phyloP scores from a whole-genome alignment of 148 eudicot species.

The Cornus controversa region DNA sequence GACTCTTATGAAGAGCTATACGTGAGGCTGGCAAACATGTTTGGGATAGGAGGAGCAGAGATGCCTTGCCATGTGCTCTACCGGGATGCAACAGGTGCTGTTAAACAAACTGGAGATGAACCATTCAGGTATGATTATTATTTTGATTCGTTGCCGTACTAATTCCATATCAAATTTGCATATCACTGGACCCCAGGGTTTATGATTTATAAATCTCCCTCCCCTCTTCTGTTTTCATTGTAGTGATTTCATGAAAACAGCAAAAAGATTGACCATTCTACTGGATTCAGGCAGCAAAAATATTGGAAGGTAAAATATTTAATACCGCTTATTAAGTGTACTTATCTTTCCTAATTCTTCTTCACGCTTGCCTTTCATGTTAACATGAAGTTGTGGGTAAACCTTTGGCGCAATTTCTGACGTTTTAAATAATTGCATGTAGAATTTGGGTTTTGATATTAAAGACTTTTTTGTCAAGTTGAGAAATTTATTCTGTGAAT shows the following conservation, averaged over 20 bases:
- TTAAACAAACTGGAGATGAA: conserved; percentile 49
- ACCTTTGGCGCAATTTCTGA: not conserved
- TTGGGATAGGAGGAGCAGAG: conserved; percentile 44
- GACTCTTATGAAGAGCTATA: conserved; percentile 49
- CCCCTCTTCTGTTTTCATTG: conserved; percentile 4
- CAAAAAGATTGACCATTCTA: conserved; percentile 48
- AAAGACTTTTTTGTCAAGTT: not conserved
- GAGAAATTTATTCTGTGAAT: no score
- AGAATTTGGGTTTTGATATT: not conserved
- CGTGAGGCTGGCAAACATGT: conserved; percentile 45
- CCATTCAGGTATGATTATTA: conserved; percentile 41
- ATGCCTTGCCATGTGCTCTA: conserved; percentile 38
- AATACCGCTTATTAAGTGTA: not conserved
- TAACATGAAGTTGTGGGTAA: not conserved
- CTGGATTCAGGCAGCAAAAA: conserved; percentile 32
- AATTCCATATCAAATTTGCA: not conserved
- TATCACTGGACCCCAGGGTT: not conserved
- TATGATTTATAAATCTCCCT: not conserved
- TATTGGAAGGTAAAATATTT: conserved; percentile 30
- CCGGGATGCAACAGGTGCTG: conserved; percentile 41
- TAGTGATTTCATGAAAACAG: conserved; percentile 44
- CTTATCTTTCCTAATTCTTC: no score
- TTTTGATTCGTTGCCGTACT: not conserved
- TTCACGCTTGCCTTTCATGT: not conserved
- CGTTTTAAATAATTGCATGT: not conserved